These are phyloP conservation scores for Leucocoprinus sp. DNA, from an alignment of 768 basidiomycete genomes.

Conservation along the genomic window DNA sequence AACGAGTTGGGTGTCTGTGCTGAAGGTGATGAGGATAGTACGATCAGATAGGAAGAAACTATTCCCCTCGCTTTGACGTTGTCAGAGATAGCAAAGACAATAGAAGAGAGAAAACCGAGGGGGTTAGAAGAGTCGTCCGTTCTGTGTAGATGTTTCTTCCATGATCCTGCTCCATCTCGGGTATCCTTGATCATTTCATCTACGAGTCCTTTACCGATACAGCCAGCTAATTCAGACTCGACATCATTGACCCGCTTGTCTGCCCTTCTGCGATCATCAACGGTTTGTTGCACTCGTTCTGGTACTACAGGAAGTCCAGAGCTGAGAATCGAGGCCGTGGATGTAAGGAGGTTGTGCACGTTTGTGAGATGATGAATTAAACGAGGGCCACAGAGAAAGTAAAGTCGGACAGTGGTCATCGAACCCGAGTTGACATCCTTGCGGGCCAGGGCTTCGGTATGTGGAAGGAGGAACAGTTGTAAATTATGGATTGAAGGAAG, in stretches of 20 bases:
- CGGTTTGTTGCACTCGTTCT: constrained; percentile 57
- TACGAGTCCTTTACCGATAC: constrained; percentile 35
- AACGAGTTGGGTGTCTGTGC: constrained; percentile 40
- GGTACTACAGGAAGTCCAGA: constrained; percentile 62
- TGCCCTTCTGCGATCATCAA: constrained; percentile 57
- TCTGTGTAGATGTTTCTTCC: constrained; percentile 46
- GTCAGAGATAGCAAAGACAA: constrained; percentile 38
- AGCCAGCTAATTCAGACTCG: constrained; percentile 53
- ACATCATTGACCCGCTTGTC: constrained; percentile 65
- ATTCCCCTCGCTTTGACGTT: constrained; percentile 14
- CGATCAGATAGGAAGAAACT: constrained; percentile 29
- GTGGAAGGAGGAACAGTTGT: constrained; percentile 62
- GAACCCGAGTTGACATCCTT: constrained; percentile 24
- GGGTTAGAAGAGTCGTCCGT: constrained; percentile 53
- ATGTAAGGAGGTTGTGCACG: constrained; percentile 47
- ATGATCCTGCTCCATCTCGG: constrained; percentile 21
- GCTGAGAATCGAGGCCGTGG: constrained; percentile 53
- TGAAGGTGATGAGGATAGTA: constrained; percentile 60
- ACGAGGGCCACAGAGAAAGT: constrained; percentile 78
- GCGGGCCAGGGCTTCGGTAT: constrained; percentile 59
- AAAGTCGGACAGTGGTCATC: constrained; percentile 62
- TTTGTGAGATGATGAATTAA: constrained; percentile 54
- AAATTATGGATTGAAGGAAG: constrained; percentile 68
- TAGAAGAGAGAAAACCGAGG: constrained; percentile 51
- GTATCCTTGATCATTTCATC: constrained; percentile 22